Evolutionary conservation across 139 green algal genomes (phyloP).

Genomic region (Chlorella sp.): DNA sequence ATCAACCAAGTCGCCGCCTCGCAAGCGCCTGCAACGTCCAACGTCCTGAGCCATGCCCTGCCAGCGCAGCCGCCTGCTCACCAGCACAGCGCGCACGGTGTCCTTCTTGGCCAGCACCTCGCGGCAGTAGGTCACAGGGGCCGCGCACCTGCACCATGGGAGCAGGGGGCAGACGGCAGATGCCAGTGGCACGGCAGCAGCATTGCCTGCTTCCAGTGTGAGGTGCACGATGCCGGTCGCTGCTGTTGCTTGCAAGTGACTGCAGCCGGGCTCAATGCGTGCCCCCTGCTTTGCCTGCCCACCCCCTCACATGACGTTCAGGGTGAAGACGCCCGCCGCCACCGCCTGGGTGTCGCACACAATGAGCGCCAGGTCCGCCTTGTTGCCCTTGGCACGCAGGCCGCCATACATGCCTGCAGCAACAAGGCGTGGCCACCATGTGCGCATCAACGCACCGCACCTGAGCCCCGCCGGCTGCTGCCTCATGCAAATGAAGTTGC

Average conservation of each 20-base stretch:
- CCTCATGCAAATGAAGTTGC: too few relatives aligned
- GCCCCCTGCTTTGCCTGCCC: too few relatives aligned
- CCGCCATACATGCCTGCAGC: constrained; percentile 82
- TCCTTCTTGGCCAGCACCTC: constrained; percentile 77
- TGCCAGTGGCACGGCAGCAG: too few relatives aligned
- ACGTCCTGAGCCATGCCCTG: too few relatives aligned
- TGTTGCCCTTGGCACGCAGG: constrained; percentile 81
- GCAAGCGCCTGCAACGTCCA: too few relatives aligned
- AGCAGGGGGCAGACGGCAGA: too few relatives aligned
- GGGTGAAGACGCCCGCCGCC: constrained; percentile 91
- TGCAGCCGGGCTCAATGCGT: too few relatives aligned
- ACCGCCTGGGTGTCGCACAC: constrained; percentile 78
- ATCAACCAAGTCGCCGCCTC: too few relatives aligned
- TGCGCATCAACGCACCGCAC: neutral
- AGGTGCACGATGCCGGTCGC: too few relatives aligned
- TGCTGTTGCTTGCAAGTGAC: too few relatives aligned
- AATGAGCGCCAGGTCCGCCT: constrained; percentile 93
- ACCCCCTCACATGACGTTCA: constrained; percentile 87
- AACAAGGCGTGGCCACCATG: neutral
- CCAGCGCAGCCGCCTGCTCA: too few relatives aligned
- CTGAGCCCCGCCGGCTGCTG: neutral
- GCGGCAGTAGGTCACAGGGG: constrained; percentile 94
- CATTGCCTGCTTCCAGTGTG: too few relatives aligned
- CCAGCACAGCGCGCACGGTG: constrained; percentile 71
- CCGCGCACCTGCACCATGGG: constrained; percentile 52